Evolutionary conservation across 75 land plant species (phyloP).

Genomic region (Selaginella tamariscina): DNA sequence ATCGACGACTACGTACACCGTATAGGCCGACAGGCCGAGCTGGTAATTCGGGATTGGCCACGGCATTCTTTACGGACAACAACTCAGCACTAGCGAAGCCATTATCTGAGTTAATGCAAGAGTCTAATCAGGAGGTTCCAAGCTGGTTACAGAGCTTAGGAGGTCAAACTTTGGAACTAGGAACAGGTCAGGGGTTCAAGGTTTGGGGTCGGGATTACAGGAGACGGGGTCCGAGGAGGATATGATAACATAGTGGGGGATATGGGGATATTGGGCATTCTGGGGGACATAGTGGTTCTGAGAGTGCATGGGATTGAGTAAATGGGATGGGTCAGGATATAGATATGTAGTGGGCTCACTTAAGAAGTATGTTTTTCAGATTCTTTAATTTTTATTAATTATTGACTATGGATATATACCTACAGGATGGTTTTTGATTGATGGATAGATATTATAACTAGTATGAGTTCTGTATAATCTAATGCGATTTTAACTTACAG

Average conservation of each 20-base stretch:
- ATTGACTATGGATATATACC: too few relatives aligned
- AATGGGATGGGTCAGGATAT: too few relatives aligned
- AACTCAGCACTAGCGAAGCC: conserved; percentile 57
- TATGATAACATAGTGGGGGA: conserved; percentile 15
- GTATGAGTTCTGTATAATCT: too few relatives aligned
- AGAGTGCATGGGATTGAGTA: background rate
- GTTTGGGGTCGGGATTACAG: conserved; percentile 81
- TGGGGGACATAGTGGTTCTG: conserved; percentile 12
- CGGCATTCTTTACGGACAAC: conserved; percentile 82
- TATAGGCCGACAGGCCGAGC: conserved; percentile 91
- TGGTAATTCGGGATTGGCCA: conserved; percentile 75
- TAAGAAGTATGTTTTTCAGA: too few relatives aligned
- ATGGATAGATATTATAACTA: too few relatives aligned
- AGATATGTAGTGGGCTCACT: too few relatives aligned
- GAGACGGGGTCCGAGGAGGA: conserved; percentile 31
- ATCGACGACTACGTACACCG: conserved; percentile 93
- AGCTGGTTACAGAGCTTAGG: conserved; percentile 48
- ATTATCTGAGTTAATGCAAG: conserved; percentile 69
- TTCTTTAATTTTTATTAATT: too few relatives aligned
- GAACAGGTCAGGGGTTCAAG: conserved; percentile 46
- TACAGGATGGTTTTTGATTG: too few relatives aligned
- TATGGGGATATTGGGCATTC: conserved; percentile 16
- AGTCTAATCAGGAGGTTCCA: conserved; percentile 78
- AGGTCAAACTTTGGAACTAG: conserved; percentile 27
- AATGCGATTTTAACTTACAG: too few relatives aligned